Evolutionary conservation across 768 basidiomycete species (phyloP).

Genomic region (Lentinula sp.): DNA sequence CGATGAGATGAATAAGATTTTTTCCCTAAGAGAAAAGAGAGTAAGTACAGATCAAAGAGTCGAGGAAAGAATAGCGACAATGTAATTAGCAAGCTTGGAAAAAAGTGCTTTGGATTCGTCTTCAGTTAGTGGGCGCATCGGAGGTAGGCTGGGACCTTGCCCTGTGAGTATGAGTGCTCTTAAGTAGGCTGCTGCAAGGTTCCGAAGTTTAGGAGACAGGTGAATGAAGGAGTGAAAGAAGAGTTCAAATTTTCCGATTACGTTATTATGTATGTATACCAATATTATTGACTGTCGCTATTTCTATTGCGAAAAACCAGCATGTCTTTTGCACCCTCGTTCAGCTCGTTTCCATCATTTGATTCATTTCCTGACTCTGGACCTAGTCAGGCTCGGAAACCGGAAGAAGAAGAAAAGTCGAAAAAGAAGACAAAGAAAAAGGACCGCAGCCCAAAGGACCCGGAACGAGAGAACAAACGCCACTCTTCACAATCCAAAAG

Average conservation of each 20-base stretch:
- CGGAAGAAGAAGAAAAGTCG: conserved; percentile 14
- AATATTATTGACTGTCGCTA: neutral
- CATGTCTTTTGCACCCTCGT: conserved; percentile 48
- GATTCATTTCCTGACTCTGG: conserved; percentile 64
- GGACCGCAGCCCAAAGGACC: conserved; percentile 14
- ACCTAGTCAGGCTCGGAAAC: conserved; percentile 17
- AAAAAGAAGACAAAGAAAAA: conserved; percentile 15
- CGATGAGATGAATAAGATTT: conserved; percentile 92
- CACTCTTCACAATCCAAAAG: conserved; percentile 17
- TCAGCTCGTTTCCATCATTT: conserved; percentile 62
- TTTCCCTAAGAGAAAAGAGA: conserved; percentile 60
- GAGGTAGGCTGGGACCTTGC: neutral
- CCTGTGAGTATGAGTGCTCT: neutral
- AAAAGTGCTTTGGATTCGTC: conserved; percentile 97
- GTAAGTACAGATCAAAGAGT: neutral
- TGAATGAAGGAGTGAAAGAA: neutral
- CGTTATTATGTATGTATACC: neutral
- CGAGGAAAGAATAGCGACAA: conserved; percentile 44
- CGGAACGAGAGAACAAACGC: conserved; percentile 15
- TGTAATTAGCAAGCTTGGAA: conserved; percentile 95
- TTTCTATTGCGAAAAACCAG: neutral
- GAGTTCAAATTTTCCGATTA: conserved; percentile 1
- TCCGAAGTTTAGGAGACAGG: neutral
- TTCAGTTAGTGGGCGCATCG: conserved; percentile 93
- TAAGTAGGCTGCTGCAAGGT: neutral